Conservation (phyloP, 192 early-diverging fungal genomes). For the Pecoramyces ruminantium region DNA sequence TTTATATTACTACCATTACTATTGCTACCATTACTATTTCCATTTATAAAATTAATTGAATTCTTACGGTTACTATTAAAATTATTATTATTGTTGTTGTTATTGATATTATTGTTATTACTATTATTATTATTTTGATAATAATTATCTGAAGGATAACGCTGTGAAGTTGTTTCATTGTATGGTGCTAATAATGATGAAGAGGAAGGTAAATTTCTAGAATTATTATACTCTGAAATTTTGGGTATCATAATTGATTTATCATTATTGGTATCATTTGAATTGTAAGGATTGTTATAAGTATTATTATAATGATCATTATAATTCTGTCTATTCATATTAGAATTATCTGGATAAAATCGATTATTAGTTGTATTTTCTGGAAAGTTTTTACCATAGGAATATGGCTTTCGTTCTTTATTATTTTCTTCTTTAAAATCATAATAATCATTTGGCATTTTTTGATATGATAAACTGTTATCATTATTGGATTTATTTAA, state of each 20-base stretch:
- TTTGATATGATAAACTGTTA: neutral
- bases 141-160: too few relatives aligned
- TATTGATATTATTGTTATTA: too few relatives aligned
- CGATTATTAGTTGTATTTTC: neutral
- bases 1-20: too few relatives aligned
- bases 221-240: neutral
- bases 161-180: neutral
- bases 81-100: too few relatives aligned
- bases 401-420: neutral
- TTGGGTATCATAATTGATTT: neutral
- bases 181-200: neutral
- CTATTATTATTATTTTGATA: too few relatives aligned
- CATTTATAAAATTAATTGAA: neutral
- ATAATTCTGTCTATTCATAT: neutral
- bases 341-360: neutral
- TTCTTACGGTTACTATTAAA: neutral
- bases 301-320: neutral
- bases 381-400: neutral
- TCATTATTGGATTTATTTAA: neutral
- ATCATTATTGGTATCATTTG: neutral
- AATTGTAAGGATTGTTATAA: neutral
- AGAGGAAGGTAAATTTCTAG: neutral
- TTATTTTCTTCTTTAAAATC: neutral
- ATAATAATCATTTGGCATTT: neutral
- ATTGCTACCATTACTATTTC: neutral